Conservation (phyloP, 495 filamentous ascomycete species). For the Pyrenula aspistea region DNA sequence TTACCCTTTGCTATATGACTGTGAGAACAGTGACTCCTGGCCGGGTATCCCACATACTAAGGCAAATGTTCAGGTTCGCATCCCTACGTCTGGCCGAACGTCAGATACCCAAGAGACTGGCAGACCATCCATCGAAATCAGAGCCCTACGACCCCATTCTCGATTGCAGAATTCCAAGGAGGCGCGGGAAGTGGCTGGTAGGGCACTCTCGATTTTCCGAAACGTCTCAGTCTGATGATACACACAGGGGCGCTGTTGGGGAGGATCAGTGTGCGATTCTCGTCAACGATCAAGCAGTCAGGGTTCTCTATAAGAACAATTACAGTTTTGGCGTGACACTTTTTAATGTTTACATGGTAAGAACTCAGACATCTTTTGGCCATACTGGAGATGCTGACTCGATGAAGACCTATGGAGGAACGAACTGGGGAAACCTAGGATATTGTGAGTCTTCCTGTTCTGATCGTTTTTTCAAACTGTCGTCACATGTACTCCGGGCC, state of each 20-base stretch:
- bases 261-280: conserved; percentile 52
- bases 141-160: conserved; percentile 36
- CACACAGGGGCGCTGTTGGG: conserved; percentile 47
- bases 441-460: conserved; percentile 29
- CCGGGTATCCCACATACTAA: background rate
- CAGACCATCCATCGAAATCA: conserved; percentile 36
- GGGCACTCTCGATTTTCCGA: background rate
- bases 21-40: background rate
- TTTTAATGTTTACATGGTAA: conserved; percentile 60
- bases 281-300: conserved; percentile 56
- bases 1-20: conserved; percentile 34
- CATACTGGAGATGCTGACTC: conserved; percentile 5
- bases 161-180: conserved; percentile 53
- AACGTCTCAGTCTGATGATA: background rate
- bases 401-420: conserved; percentile 47
- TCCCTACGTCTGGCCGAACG: conserved; percentile 43
- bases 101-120: conserved; percentile 37
- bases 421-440: conserved; percentile 57
- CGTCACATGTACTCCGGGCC: too few species aligned
- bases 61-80: conserved; percentile 46
- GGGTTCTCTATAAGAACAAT: conserved; percentile 74
- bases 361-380: conserved; percentile 1
- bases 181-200: conserved; percentile 52
- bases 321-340: conserved; percentile 50
- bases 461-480: too few species aligned